These are phyloP conservation scores for Ogataea methanolica DNA, from an alignment of 805 yeast genomes.

Conservation along the genomic window DNA sequence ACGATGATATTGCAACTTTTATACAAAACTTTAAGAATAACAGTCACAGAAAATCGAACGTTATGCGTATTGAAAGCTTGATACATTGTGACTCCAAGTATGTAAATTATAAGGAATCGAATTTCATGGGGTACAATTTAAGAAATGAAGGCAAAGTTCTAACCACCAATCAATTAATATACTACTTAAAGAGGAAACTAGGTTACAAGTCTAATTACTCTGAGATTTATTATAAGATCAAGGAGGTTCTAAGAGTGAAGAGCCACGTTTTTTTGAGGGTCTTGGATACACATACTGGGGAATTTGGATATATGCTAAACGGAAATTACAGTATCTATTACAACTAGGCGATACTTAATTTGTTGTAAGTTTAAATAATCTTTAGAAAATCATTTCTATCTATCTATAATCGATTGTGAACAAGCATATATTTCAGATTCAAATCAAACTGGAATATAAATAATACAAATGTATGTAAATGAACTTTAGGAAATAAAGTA, in stretches of 20 bases:
- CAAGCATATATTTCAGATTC: no score
- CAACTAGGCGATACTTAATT: background rate
- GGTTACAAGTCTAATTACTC: conserved; percentile 4
- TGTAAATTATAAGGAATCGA: conserved; percentile 2
- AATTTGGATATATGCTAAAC: conserved; percentile 13
- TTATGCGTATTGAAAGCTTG: conserved; percentile 11
- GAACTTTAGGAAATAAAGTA: no score
- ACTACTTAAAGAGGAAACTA: conserved; percentile 7
- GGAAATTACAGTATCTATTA: conserved; percentile 5
- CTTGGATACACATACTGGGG: conserved; percentile 11
- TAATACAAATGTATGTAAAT: no score
- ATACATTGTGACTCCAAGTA: conserved; percentile 2
- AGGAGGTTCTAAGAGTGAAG: conserved; percentile 9
- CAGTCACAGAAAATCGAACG: conserved; percentile 2
- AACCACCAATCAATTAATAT: conserved; percentile 12
- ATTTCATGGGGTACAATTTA: conserved; percentile 1
- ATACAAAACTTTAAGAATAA: conserved; percentile 3
- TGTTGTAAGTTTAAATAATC: background rate
- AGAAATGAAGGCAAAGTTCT: conserved; percentile 7
- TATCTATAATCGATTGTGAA: background rate
- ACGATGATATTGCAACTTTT: conserved; percentile 2
- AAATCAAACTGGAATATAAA: no score
- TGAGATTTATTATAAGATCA: conserved; percentile 11
- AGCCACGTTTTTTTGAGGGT: conserved; percentile 6
- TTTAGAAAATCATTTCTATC: background rate